Base-by-base conservation (phyloP, 2,329 filamentous ascomycete genomes). In the Alternaria hordeiaustralica region DNA sequence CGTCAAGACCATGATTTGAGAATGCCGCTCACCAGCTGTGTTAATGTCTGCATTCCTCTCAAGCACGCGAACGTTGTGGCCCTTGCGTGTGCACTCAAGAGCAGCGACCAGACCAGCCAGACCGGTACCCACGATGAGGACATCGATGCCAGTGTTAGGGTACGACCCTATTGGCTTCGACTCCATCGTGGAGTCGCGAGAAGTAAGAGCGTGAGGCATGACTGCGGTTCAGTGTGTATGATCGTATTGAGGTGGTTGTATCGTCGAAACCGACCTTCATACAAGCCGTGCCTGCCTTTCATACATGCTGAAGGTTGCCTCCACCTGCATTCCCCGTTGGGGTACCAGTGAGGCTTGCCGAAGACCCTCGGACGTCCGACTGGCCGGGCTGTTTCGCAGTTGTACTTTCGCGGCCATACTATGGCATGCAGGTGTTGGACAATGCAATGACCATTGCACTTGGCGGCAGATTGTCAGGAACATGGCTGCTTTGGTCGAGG, bases 121-220 rank as follows among this genome's bases (percentile, higher is more conserved):
- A 45, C 79, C 79, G 28, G 79, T 80, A 25, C 79, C 79, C 20
- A 81, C 72, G 36, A 81, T 78, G 26, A 81, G 71, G n/a, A 81
- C 78, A 50, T 81, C 78, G 47, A 81, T 80, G 12, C 79, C 77
- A 61, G 74, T 78, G 13, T 77, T 69, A 21, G 82, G 81, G 72
- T 86, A 87, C 4, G 84, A 85, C 36, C 85, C 85, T n/a, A 87
- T 77, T 18, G 85, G 84, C 71, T 81, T 85, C 43, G 79, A 75
- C 63, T 83, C 82, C 73, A 78, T 78, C 23, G 78, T 81, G 18
- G 83, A 84, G 76, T 84, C 84, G 6, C 81, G 80, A 64, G 82
- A 79, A 55, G 83, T 83, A 47, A 82, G 78, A 75, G 83, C 76
- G 68, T 79, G 76, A 72, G 76, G 75, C 77, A 79, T 79, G 55